Evolutionary conservation across 768 basidiomycete genomes (phyloP).

Genomic region (Astraeus odoratus): DNA sequence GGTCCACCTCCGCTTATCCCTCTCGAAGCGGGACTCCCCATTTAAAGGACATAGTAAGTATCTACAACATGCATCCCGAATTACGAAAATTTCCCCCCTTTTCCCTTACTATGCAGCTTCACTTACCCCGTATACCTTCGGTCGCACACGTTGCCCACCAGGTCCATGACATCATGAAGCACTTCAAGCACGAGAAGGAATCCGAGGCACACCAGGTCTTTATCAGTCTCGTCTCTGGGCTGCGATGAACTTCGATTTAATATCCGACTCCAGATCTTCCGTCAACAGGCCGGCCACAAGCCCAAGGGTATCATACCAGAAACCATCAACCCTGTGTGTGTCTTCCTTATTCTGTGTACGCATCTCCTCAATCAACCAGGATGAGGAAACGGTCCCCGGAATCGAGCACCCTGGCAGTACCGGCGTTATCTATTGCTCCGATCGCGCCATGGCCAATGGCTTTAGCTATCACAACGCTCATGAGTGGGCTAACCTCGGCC

Average conservation of each 20-base stretch:
- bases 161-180: constrained; percentile 63
- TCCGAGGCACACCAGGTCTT: constrained; percentile 82
- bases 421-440: constrained; percentile 80
- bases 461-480: constrained; percentile 74
- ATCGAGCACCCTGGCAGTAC: constrained; percentile 69
- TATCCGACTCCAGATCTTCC: constrained; percentile 53
- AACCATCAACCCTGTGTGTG: constrained; percentile 60
- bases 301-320: constrained; percentile 60
- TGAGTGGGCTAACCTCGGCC: constrained; percentile 87
- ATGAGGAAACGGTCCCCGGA: constrained; percentile 87
- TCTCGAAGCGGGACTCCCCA: constrained; percentile 35
- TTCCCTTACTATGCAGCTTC: constrained; percentile 19
- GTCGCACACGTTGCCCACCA: constrained; percentile 38
- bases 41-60: constrained; percentile 39
- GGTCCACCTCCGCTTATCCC: constrained; percentile 21
- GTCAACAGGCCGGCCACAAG: constrained; percentile 63
- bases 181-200: constrained; percentile 69
- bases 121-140: constrained; percentile 20
- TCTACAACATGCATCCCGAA: not conserved
- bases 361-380: constrained; percentile 30
- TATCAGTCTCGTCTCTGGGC: not conserved
- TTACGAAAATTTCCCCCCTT: not conserved
- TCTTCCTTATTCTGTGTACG: not conserved
- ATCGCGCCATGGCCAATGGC: constrained; percentile 93
- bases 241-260: constrained; percentile 3